Base-by-base conservation (phyloP, 1,139 yeast species). In the Magnusiomyces fungicola region DNA sequence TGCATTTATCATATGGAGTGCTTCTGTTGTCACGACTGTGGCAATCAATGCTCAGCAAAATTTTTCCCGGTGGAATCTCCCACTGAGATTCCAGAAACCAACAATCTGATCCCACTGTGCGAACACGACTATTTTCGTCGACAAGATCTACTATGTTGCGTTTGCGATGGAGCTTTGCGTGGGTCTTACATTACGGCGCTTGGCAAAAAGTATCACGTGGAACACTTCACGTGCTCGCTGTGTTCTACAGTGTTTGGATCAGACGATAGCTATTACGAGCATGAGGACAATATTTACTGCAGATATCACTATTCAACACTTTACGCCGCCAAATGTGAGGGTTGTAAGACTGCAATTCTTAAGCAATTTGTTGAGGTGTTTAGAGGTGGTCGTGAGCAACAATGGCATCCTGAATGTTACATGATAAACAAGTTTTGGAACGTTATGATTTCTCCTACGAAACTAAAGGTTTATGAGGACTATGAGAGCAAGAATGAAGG, bases 361-460 rank as follows among this genome's bases (percentile, higher is more conserved):
- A 90, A 90, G 61, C 97, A 92, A 64, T 92, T 89, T 67, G 96
- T 90, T 34, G 97, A 92, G 65, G 79, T 92, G 45, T 87, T 81
- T 56, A 75, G 95, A 57, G 96, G 96, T 45, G 97, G 97, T n/a
- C 76, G 85, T 58, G 84, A 85, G 56, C 96, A 90, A 64, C 96
- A 89, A 63, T 94, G 98, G 98, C 99, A 94, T 66, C 97, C 97
- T 2, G 98, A 94, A 65, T 94, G 98, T 70, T 94, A 89, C 64
- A 94, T 94, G 90, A 95, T 92, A 46, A 90, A 86, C 70, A 90
- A 90, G 64, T 90, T 89, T 61, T 94, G 98, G 98, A 90, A 88
- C 62, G 96, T 90, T 24, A 78, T 51, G 53, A 51, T 51, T 7
- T 40, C 39, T 12, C 49, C 51, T 19, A 25, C 37, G 2, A 32